Evolutionary conservation across 1,284 basidiomycete species (phyloP), one percentile per base, ranked within the genome.

Genomic region (Stygiomarasmius scandens): DNA sequence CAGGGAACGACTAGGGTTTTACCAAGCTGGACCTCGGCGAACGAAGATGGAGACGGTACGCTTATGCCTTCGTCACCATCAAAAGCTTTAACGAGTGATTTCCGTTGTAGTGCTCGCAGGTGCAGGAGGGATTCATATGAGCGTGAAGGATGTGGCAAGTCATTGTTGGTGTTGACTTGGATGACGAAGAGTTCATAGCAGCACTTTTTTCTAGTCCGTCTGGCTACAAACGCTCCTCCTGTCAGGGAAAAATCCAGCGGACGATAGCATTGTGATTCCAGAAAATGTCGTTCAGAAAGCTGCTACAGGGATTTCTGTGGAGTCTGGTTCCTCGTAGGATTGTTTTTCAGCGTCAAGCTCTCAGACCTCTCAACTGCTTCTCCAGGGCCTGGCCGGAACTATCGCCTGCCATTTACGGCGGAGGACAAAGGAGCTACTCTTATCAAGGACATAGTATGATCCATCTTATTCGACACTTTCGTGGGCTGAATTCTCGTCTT

Each of bases 101-200:
- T 41, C 38, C 41, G 23, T 46, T 12, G 23, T 36, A 47, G 47
- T 49, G n/a, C 49, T 63, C 44, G 60, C 70, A 16, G 69, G 67
- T n/a, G 63, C 66, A 34, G 69, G 69, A 9, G 69, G 69, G 2
- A 50, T 70, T 1, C 67, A 70, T 23, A 67, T 56, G 32, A 68
- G 58, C 27, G 66, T 67, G 0, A 61, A 53, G 22, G 68, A 71
- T 43, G 62, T 66, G 60, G 69, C 68, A 49, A 25, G 55, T 49
- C 19, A 32, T 19, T n/a, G 23, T 41, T 41, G 44, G 34, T n/a
- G 49, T 24, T 10, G 22, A n/a, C 2, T 9, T 48, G 12, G 12
- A 16, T 3, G 10, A 3, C 12, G 10, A 36, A 24, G 6, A 4
- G n/a, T 19, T 52, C 29, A 52, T 45, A n/a, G n/a, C n/a, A n/a